A percentile compares a stretch with the other conserved stretches of the same genome.
Evolutionary conservation across 331 rosid species (phyloP).

Genomic region (Acacia concinna): DNA sequence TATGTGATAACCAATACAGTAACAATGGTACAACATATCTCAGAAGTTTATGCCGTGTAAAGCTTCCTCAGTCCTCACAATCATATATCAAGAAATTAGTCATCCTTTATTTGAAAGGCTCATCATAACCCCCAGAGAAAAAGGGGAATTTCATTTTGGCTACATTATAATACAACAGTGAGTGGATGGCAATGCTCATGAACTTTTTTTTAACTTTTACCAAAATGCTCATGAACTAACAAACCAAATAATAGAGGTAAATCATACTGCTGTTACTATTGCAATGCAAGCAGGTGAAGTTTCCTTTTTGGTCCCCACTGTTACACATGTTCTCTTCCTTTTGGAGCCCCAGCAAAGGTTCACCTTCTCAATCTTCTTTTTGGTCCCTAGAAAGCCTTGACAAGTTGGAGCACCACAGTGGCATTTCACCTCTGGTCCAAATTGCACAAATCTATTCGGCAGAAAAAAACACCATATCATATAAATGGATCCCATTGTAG

Average conservation of each 20-base stretch:
- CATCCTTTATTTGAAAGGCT: constrained; percentile 1
- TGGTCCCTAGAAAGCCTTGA: constrained; percentile 28
- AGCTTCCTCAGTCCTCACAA: constrained; percentile 19
- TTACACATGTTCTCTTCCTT: constrained; percentile 57
- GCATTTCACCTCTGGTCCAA: constrained; percentile 33
- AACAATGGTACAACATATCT: background rate
- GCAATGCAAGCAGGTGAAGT: constrained; percentile 44
- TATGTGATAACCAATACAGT: background rate
- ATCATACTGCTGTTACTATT: constrained; percentile 38
- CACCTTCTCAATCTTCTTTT: constrained; percentile 34
- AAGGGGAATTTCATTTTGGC: constrained; percentile 8
- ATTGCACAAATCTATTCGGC: constrained; percentile 21
- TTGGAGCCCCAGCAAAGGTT: constrained; percentile 72
- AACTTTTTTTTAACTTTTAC: background rate
- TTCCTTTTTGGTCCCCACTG: background rate
- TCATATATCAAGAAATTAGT: constrained; percentile 4
- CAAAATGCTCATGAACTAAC: constrained; percentile 1
- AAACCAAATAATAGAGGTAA: constrained; percentile 16
- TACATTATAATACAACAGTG: constrained; percentile 9
- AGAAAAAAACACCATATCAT: background rate
- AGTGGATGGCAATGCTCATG: background rate
- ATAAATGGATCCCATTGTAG: background rate
- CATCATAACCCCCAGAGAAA: background rate
- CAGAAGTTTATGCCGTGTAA: background rate
- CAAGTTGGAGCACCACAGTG: constrained; percentile 30